Conservation (phyloP, 495 filamentous ascomycete species). For the Trichocladium uniseriatum region DNA sequence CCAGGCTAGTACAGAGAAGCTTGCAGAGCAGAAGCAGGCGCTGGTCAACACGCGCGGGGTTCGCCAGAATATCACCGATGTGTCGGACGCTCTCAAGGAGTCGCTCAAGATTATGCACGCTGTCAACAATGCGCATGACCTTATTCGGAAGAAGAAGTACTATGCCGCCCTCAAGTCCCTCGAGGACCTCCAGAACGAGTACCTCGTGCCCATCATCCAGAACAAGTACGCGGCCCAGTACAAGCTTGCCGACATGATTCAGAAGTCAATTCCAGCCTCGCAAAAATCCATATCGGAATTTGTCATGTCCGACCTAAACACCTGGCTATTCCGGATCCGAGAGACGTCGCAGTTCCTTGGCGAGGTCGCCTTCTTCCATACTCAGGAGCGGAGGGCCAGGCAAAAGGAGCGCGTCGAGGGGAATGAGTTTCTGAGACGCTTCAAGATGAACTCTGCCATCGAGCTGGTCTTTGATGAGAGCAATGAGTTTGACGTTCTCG, state of each 20-base stretch:
- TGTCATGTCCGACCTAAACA: conserved; percentile 95
- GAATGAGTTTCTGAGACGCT: conserved; percentile 60
- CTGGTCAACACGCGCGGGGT: conserved; percentile 85
- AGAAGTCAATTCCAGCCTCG: conserved; percentile 85
- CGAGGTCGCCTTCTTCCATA: conserved; percentile 95
- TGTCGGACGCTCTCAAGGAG: conserved; percentile 77
- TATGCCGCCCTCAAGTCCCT: conserved; percentile 89
- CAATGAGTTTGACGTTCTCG: conserved; percentile 87
- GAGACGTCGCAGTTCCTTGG: conserved; percentile 93
- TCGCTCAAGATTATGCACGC: conserved; percentile 86
- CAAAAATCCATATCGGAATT: conserved; percentile 89
- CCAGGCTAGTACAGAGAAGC: conserved; percentile 86
- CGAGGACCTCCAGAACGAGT: conserved; percentile 93
- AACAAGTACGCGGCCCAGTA: conserved; percentile 83
- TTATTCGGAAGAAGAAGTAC: conserved; percentile 84
- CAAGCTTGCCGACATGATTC: conserved; percentile 92
- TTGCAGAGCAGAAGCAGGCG: conserved; percentile 89
- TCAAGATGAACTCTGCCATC: conserved; percentile 92
- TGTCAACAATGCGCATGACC: conserved; percentile 89
- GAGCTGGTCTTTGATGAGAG: conserved; percentile 90
- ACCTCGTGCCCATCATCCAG: conserved; percentile 54
- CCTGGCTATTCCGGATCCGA: conserved; percentile 92
- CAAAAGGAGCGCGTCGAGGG: conserved; percentile 71
- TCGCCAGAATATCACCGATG: conserved; percentile 93
- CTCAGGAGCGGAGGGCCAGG: conserved; percentile 72